phyloP scores from a whole-genome alignment of 1,139 yeast species.

The Keqinozyma sinolaborantium region DNA sequence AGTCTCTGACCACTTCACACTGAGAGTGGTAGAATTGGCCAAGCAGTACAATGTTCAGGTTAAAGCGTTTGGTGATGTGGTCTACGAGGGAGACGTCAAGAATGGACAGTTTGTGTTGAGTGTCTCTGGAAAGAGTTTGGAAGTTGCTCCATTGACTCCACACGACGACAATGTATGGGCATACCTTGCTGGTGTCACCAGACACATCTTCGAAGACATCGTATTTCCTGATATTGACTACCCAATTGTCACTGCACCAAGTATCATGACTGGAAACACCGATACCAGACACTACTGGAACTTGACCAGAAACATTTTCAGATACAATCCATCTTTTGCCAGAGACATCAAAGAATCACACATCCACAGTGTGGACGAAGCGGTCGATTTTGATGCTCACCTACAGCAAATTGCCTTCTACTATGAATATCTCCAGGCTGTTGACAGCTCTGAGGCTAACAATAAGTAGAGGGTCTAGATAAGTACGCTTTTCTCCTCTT shows the following conservation, averaged over 20 bases:
- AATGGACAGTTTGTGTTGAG: constrained; percentile 24
- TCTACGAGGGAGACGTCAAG: constrained; percentile 13
- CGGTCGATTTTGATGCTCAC: constrained; percentile 31
- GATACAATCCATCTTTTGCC: constrained; percentile 47
- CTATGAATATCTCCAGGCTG: constrained; percentile 26
- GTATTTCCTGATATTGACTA: constrained; percentile 30
- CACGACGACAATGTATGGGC: constrained; percentile 36
- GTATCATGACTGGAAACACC: constrained; percentile 75
- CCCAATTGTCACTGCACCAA: constrained; percentile 58
- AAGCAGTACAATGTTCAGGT: constrained; percentile 24
- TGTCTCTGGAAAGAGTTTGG: constrained; percentile 13
- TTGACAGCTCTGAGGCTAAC: constrained; percentile 18
- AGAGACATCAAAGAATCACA: constrained; percentile 16
- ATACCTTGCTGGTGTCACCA: constrained; percentile 38
- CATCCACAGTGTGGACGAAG: constrained; percentile 43
- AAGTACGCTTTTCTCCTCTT: too few species aligned
- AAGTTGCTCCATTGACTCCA: constrained; percentile 39
- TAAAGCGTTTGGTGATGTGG: constrained; percentile 16
- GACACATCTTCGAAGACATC: constrained; percentile 42
- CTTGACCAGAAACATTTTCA: constrained; percentile 67
- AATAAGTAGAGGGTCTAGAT: too few species aligned
- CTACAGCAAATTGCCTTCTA: constrained; percentile 41
- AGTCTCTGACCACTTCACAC: constrained; percentile 19
- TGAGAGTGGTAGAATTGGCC: constrained; percentile 24
- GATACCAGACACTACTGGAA: constrained; percentile 81